Evolutionary conservation across 2,329 filamentous ascomycete species (phyloP).

Genomic region (Talaromyces piceae): DNA sequence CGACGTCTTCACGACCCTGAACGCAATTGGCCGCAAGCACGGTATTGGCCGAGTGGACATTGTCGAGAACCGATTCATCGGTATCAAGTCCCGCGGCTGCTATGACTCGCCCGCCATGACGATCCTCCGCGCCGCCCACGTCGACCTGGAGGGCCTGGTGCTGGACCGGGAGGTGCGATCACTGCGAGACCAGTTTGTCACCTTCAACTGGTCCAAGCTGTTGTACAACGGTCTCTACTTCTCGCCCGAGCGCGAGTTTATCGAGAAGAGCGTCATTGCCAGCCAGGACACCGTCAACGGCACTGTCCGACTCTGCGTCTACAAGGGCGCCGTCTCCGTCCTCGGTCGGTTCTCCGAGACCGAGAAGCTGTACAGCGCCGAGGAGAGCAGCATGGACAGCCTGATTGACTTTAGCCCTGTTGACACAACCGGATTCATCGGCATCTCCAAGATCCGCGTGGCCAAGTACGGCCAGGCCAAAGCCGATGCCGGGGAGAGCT

Average conservation of each 20-base stretch:
- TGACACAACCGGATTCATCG: constrained; percentile 59
- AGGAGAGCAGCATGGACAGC: constrained; percentile 63
- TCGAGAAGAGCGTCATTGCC: constrained; percentile 57
- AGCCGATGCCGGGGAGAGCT: constrained; percentile 27
- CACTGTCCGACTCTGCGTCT: constrained; percentile 54
- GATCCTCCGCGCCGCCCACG: constrained; percentile 47
- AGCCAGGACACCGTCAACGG: constrained; percentile 51
- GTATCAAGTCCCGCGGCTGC: constrained; percentile 72
- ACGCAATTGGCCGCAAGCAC: constrained; percentile 62
- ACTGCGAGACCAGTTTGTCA: constrained; percentile 64
- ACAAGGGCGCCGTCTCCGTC: constrained; percentile 57
- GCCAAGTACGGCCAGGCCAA: constrained; percentile 37
- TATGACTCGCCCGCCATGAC: constrained; percentile 50
- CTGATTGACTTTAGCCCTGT: constrained; percentile 60
- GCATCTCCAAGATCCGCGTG: constrained; percentile 22
- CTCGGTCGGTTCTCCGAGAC: constrained; percentile 51
- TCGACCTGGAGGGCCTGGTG: constrained; percentile 59
- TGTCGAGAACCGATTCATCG: constrained; percentile 73
- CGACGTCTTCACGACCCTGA: constrained; percentile 64
- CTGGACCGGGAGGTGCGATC: constrained; percentile 62
- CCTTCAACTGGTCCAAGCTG: constrained; percentile 53
- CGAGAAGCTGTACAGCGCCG: constrained; percentile 62
- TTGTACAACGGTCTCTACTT: constrained; percentile 61
- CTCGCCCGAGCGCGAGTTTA: constrained; percentile 63
- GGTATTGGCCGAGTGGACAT: constrained; percentile 78